These are phyloP conservation scores for Diaporthe destruens DNA, from an alignment of 2,329 filamentous ascomycete species.

Conservation along the genomic window DNA sequence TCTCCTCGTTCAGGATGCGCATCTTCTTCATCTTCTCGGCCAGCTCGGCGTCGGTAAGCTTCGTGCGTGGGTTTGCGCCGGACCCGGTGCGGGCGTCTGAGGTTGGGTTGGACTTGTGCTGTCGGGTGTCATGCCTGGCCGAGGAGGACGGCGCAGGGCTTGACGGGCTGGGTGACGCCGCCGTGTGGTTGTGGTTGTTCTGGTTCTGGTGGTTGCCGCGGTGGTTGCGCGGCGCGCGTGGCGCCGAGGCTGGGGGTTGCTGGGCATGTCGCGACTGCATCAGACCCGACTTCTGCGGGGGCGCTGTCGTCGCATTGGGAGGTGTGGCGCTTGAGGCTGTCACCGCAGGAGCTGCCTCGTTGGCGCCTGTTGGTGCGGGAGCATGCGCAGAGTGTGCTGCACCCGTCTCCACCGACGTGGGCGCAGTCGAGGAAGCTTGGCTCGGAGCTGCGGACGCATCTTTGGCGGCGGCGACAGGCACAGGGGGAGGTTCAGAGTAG, in stretches of 20 bases:
- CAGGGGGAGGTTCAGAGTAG: conserved; percentile 41
- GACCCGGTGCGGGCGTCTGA: conserved; percentile 62
- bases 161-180: conserved; percentile 39
- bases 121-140: conserved; percentile 47
- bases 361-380: conserved; percentile 32
- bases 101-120: conserved; percentile 48
- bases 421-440: conserved; percentile 24
- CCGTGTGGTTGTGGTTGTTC: conserved; percentile 16
- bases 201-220: conserved; percentile 43
- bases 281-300: conserved; percentile 32
- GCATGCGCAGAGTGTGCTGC: conserved; percentile 7
- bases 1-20: conserved; percentile 69
- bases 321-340: conserved; percentile 31
- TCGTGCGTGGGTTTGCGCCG: conserved; percentile 70
- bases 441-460: conserved; percentile 24
- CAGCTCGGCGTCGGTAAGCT: conserved; percentile 71
- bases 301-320: conserved; percentile 19
- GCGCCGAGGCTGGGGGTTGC: conserved; percentile 40
- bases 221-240: conserved; percentile 40
- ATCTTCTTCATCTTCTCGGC: conserved; percentile 71
- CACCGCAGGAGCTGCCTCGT: conserved; percentile 36
- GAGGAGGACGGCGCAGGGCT: conserved; percentile 44
- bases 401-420: conserved; percentile 7
- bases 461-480: conserved; percentile 13
- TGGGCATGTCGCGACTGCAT: conserved; percentile 43